Conservation (phyloP, 495 filamentous ascomycete genomes). For the Penicillium pancosmium region DNA sequence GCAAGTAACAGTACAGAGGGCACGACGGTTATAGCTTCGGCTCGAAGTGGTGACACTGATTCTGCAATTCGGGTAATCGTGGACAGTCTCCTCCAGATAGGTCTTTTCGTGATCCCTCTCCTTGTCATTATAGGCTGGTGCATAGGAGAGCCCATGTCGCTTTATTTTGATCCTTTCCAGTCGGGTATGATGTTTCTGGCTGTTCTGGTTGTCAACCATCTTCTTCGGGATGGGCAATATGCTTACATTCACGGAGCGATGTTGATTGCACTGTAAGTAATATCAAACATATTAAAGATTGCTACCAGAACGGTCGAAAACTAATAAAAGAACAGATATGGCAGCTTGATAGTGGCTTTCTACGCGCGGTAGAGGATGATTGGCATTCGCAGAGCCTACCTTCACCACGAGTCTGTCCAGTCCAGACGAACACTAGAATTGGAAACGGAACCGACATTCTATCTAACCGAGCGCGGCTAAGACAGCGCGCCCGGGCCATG, state of each 20-base stretch:
- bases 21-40: conserved; percentile 22
- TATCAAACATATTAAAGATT: not conserved
- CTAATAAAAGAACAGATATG: conserved; percentile 9
- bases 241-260: conserved; percentile 56
- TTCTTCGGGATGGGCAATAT: conserved; percentile 65
- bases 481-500: no score
- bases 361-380: conserved; percentile 10
- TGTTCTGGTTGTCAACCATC: conserved; percentile 33
- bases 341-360: conserved; percentile 9
- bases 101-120: conserved; percentile 41
- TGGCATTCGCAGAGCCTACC: not conserved
- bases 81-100: conserved; percentile 32
- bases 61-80: conserved; percentile 29
- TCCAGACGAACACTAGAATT: no score
- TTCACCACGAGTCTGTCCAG: no score
- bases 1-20: conserved; percentile 33
- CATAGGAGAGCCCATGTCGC: conserved; percentile 29
- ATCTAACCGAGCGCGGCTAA: no score
- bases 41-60: conserved; percentile 29
- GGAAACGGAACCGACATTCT: no score
- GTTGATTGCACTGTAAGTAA: conserved; percentile 23
- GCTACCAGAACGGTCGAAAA: no score
- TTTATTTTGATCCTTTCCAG: conserved; percentile 40
- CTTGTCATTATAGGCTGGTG: conserved; percentile 44
- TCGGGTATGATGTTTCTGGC: conserved; percentile 36